phyloP scores from a whole-genome alignment of 768 basidiomycete genomes.

The Rhodosporidiobolus odoratus region DNA sequence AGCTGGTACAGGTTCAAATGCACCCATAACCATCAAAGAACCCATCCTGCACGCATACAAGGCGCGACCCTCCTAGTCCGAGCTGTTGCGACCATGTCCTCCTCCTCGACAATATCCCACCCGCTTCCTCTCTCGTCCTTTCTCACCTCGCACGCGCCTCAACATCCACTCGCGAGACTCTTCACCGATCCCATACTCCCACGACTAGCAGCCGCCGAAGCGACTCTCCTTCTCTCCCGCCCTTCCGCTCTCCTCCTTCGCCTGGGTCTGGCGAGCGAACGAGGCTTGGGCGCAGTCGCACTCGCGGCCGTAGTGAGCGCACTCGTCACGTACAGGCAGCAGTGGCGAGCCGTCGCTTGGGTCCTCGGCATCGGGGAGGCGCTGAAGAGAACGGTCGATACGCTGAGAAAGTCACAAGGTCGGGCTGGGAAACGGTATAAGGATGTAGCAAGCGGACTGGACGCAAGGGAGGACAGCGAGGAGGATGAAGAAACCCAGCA shows the following conservation, averaged over 20 bases:
- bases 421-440: background rate
- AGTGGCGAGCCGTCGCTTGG: conserved; percentile 20
- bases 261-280: conserved; percentile 4
- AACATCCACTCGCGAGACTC: conserved; percentile 16
- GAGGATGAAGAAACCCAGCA: conserved; percentile 14
- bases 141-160: background rate
- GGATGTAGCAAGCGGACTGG: background rate
- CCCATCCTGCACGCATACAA: too few relatives aligned
- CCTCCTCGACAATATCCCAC: background rate
- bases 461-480: background rate
- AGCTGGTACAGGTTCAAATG: too few relatives aligned
- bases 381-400: conserved; percentile 1
- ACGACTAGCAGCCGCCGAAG: background rate
- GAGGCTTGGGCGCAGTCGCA: background rate
- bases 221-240: background rate
- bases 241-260: conserved; percentile 1
- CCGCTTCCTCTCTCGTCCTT: conserved; percentile 10
- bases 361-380: conserved; percentile 19
- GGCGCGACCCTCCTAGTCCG: too few relatives aligned
- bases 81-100: background rate
- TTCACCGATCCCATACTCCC: conserved; percentile 6
- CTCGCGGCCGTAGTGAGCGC: background rate
- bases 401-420: background rate
- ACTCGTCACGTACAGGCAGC: background rate
- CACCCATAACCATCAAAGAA: too few relatives aligned